Base-by-base conservation (phyloP, 1,284 basidiomycete species). In the Coriolopsis trogii region DNA sequence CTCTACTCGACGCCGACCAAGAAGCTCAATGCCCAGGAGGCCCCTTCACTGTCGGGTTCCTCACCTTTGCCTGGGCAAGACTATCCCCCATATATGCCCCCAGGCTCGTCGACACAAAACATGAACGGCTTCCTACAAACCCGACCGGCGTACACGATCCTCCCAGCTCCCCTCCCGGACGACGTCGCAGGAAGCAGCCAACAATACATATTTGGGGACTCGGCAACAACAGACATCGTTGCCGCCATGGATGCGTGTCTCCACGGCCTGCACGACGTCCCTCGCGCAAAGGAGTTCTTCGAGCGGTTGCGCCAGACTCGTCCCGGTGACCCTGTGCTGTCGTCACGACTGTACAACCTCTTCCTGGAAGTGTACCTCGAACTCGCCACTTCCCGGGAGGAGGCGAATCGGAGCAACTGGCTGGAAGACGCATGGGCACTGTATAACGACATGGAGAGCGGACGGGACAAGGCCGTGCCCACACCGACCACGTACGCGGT, bases 191-290 rank as follows among this genome's bases (percentile, higher is more conserved):
- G 73, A 3, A 57, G 67, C 3, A 52, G 72, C 12, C 74, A 79
- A 67, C 73, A 84, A 64, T 60, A 81, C 61, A 82, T 86, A 76
- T 85, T 87, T 71, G 75, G 78, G 9, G 79, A 87, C 63, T 80
- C 87, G 0, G 65, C 73, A 0, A 82, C 85, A 0, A 82, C 85
- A 65, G 88, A 92, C 64, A 74, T 80, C 41, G 67, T 91, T 10
- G 82, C 88, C 0, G 78, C 93, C 56, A 87, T 94, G 68, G 84
- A 89, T 59, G 89, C 89, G 0, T 93, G 91, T 66, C 69, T 93
- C 15, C 79, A 87, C 64, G 81, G 86, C 54, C 67, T 82, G 1
- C 82, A 87, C 68, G 85, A 92, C 62, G 83, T 91, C 0, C 76
- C 78, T 0, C 84, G 90, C 15, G 89, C 89, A 9, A 81, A 81